A percentile compares a stretch with the other conserved stretches of the same genome.
These are phyloP conservation scores for Bullera alba DNA, from an alignment of 768 basidiomycete species.

Conservation along the genomic window DNA sequence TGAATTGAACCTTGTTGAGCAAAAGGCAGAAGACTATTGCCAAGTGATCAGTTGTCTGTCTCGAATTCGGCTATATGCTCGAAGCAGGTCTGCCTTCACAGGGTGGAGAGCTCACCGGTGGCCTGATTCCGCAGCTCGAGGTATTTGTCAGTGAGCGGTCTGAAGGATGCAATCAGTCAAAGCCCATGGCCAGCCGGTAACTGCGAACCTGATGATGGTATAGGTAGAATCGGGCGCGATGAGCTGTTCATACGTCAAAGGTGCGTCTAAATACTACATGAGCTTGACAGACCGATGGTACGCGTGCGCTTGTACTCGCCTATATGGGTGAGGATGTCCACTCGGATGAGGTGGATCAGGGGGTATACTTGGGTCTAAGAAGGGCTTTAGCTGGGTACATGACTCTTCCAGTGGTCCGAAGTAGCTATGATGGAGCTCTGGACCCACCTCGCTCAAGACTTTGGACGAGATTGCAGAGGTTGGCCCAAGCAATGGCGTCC, in stretches of 20 bases:
- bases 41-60: too few species aligned
- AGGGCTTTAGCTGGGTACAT: neutral
- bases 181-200: neutral
- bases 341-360: conserved; percentile 68
- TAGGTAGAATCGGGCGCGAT: conserved; percentile 82
- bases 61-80: too few species aligned
- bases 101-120: conserved; percentile 45
- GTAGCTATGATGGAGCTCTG: neutral
- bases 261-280: conserved; percentile 58
- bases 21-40: conserved; percentile 70
- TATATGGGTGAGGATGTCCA: conserved; percentile 44
- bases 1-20: conserved; percentile 76
- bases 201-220: conserved; percentile 61
- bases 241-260: conserved; percentile 73
- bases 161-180: conserved; percentile 27
- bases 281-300: neutral
- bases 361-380: conserved; percentile 63
- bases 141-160: conserved; percentile 83
- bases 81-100: neutral
- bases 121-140: conserved; percentile 70
- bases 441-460: conserved; percentile 32
- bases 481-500: conserved; percentile 32
- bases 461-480: conserved; percentile 20
- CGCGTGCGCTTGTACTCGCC: conserved; percentile 24
- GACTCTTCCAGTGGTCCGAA: neutral